Percentiles rank a stretch among this genome's conserved stretches.
phyloP scores from a whole-genome alignment of 257 asterid species.

The Catharanthus roseus region DNA sequence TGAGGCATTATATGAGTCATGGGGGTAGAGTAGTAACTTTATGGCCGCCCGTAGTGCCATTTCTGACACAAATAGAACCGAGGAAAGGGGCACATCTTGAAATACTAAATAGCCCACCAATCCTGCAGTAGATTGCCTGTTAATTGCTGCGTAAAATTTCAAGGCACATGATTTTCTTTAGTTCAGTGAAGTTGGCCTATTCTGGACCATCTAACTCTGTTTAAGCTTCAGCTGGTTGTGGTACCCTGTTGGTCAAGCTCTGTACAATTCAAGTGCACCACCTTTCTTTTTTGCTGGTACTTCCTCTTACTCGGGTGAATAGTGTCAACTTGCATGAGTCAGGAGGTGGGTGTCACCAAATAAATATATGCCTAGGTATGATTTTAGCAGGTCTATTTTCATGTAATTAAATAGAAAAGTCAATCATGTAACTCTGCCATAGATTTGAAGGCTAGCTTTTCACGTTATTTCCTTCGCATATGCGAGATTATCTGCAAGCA shows the following conservation, averaged over 20 bases:
- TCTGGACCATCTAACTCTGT: neutral
- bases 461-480: neutral
- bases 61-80: neutral
- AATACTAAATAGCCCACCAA: neutral
- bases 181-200: neutral
- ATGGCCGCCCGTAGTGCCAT: neutral
- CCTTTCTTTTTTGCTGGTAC: neutral
- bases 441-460: neutral
- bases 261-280: neutral
- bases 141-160: neutral
- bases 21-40: neutral
- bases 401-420: neutral
- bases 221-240: neutral
- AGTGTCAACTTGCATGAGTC: neutral
- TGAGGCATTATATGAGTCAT: neutral
- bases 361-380: neutral
- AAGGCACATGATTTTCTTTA: neutral
- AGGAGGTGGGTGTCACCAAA: neutral
- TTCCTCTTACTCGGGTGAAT: neutral
- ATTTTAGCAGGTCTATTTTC: neutral
- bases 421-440: neutral
- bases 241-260: neutral
- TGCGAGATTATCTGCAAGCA: neutral
- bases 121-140: neutral
- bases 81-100: neutral